Evolutionary conservation across 306 rosid genomes (phyloP).

Genomic region (Rosa lucieae): DNA sequence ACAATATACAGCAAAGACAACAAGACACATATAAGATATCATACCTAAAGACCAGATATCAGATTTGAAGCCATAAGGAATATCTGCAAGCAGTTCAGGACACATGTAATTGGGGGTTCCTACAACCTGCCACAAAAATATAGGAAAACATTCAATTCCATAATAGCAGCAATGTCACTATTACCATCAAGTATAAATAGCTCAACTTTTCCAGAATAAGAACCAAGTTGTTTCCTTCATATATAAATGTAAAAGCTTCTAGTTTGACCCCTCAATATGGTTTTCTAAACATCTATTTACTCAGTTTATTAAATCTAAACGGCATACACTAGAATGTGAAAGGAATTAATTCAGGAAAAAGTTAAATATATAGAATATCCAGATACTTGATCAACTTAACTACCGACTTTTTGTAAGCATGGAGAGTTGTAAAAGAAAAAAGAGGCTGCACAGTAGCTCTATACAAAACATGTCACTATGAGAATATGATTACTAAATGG

Average conservation of each 20-base stretch:
- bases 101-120: constrained; percentile 99
- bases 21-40: constrained; percentile 20
- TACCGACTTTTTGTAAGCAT: not conserved
- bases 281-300: not conserved
- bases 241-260: not conserved
- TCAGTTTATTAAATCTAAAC: not conserved
- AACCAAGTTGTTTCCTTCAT: not conserved
- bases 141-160: not conserved
- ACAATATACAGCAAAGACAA: not conserved
- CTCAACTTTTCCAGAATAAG: not conserved
- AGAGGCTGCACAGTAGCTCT: not conserved
- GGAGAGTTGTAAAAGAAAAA: not conserved
- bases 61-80: constrained; percentile 98
- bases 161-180: constrained; percentile 9
- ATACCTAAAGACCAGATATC: constrained; percentile 99
- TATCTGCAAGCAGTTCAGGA: constrained; percentile 99
- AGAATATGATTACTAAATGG: not conserved
- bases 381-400: not conserved
- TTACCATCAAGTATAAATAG: not conserved
- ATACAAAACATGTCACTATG: not conserved
- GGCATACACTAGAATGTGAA: not conserved
- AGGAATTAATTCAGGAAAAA: not conserved
- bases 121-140: constrained; percentile 64
- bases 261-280: not conserved
- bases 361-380: not conserved